phyloP scores from a whole-genome alignment of 1,139 yeast genomes.

The Suhomyces bokatorum region DNA sequence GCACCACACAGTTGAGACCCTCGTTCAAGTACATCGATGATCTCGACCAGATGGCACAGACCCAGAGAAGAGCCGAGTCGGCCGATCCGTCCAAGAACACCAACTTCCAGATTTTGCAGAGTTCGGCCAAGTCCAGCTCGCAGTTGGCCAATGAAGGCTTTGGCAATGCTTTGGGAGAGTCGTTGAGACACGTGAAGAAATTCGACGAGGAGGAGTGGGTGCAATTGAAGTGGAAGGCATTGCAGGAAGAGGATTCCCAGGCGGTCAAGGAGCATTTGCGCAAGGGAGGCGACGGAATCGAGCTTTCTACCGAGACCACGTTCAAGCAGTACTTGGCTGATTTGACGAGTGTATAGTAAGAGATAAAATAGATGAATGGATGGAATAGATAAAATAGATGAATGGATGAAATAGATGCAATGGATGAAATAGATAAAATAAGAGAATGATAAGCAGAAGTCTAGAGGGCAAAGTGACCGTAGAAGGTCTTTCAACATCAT shows the following conservation, averaged over 20 bases:
- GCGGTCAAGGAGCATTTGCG: constrained; percentile 29
- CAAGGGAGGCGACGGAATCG: constrained; percentile 23
- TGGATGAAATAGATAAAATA: too few relatives aligned
- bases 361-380: too few relatives aligned
- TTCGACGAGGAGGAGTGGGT: constrained; percentile 74
- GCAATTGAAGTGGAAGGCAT: constrained; percentile 49
- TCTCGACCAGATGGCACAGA: constrained; percentile 30
- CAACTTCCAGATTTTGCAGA: constrained; percentile 48
- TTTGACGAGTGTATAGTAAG: constrained; percentile 11
- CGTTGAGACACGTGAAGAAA: constrained; percentile 67
- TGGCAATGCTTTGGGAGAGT: constrained; percentile 69
- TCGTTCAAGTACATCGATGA: constrained; percentile 75
- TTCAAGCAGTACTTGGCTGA: constrained; percentile 31
- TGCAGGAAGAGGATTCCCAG: constrained; percentile 37
- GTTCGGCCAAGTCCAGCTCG: constrained; percentile 47
- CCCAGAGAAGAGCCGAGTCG: constrained; percentile 29
- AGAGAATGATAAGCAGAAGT: too few relatives aligned
- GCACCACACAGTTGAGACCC: constrained; percentile 79
- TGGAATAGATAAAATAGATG: too few relatives aligned
- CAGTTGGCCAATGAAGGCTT: constrained; percentile 75
- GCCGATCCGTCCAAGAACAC: constrained; percentile 35
- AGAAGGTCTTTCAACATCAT: too few relatives aligned
- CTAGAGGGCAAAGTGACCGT: too few relatives aligned
- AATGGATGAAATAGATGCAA: too few relatives aligned
- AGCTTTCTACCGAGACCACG: constrained; percentile 29